These are phyloP conservation scores for Colletotrichum abscissum DNA, from an alignment of 2,329 filamentous ascomycete genomes.

Conservation along the genomic window DNA sequence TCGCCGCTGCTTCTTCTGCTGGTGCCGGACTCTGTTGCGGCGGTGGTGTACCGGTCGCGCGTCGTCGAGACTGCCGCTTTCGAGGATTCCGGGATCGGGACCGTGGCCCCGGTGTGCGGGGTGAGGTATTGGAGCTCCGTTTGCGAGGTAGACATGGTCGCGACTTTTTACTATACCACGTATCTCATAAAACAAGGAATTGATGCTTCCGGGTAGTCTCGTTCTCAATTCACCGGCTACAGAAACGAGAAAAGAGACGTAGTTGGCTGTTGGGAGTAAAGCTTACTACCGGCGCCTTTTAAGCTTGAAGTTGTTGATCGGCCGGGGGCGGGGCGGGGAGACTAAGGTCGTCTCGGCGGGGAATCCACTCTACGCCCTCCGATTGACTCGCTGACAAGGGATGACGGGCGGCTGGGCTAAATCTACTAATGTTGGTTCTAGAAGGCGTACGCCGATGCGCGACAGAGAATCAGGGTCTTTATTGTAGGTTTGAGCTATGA, in stretches of 20 bases:
- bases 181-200: background rate
- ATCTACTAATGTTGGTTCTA: background rate
- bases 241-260: background rate
- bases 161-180: background rate
- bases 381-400: constrained; percentile 1
- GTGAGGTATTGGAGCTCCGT: constrained; percentile 24
- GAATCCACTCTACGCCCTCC: constrained; percentile 23
- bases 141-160: constrained; percentile 12
- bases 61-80: background rate
- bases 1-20: background rate
- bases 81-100: background rate
- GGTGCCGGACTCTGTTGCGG: constrained; percentile 1
- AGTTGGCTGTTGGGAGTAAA: background rate
- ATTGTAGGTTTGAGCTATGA: too few species aligned
- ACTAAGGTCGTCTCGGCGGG: background rate
- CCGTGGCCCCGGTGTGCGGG: background rate
- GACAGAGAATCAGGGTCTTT: background rate
- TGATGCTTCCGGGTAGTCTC: background rate
- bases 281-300: background rate
- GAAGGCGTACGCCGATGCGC: background rate
- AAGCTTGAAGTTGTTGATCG: background rate
- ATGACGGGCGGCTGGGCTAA: background rate
- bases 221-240: background rate
- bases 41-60: constrained; percentile 5
- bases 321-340: background rate